phyloP scores from a whole-genome alignment of 139 green algal genomes.

The Eudorina sp. region DNA sequence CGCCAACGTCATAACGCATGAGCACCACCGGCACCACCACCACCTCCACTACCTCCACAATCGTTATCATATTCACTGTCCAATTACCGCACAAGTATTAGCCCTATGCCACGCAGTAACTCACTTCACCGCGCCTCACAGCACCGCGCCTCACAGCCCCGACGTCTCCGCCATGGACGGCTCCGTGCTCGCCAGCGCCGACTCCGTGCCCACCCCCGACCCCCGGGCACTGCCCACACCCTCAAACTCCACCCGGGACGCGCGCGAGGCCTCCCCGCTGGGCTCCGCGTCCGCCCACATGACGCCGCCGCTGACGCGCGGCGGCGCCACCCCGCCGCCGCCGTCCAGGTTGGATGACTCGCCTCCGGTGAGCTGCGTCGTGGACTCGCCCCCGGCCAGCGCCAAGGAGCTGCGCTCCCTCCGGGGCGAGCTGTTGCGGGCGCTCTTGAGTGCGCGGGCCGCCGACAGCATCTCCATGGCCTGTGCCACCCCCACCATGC shows the following conservation, averaged over 20 bases:
- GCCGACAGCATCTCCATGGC: constrained; percentile 23
- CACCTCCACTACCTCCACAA: too few relatives aligned
- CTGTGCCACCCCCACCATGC: background rate
- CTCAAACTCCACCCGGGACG: background rate
- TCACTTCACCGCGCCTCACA: too few relatives aligned
- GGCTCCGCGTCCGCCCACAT: constrained; percentile 17
- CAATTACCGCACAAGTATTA: too few relatives aligned
- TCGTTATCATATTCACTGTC: too few relatives aligned
- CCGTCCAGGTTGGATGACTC: background rate
- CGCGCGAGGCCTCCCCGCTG: background rate
- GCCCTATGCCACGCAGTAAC: too few relatives aligned
- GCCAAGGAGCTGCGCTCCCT: background rate
- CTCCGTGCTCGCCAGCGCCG: background rate
- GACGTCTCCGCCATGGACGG: background rate
- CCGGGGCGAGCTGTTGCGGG: background rate
- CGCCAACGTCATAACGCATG: too few relatives aligned
- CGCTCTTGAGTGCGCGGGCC: background rate
- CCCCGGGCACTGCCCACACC: background rate
- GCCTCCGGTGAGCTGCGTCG: background rate
- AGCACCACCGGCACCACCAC: too few relatives aligned
- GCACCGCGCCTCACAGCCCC: too few relatives aligned
- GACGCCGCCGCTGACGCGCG: background rate
- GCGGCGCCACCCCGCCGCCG: background rate
- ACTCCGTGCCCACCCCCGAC: background rate
- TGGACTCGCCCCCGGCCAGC: background rate